Conservation (phyloP, 163 green algal species). For the Scenedesmus sp. region DNA sequence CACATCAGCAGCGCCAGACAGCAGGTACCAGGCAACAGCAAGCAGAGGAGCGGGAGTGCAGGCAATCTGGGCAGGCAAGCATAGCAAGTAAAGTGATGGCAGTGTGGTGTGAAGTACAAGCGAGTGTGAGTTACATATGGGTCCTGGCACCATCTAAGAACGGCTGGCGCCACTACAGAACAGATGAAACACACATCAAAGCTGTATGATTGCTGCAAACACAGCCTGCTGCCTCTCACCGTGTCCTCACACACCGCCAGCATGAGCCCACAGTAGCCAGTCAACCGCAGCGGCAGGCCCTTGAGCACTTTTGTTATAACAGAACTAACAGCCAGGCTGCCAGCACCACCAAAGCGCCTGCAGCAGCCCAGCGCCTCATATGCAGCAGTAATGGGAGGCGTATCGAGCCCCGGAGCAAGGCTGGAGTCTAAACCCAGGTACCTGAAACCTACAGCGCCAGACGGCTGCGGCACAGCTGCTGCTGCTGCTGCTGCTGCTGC, state of each 20-base stretch:
- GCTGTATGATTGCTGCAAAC: neutral
- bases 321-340: constrained; percentile 61
- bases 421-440: constrained; percentile 69
- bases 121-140: too few species aligned
- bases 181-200: too few species aligned
- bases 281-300: constrained; percentile 53
- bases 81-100: neutral
- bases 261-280: constrained; percentile 74
- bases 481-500: constrained; percentile 40
- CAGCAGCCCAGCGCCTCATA: constrained; percentile 54
- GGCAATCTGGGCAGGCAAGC: neutral
- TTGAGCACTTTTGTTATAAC: constrained; percentile 67
- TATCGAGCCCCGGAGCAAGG: constrained; percentile 66
- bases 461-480: neutral
- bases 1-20: neutral
- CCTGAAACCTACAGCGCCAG: neutral
- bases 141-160: neutral
- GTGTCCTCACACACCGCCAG: constrained; percentile 73
- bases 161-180: neutral
- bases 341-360: constrained; percentile 59
- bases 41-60: neutral
- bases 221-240: neutral
- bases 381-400: constrained; percentile 54
- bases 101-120: neutral
- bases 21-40: neutral